These are phyloP conservation scores for Aphanomyces invadans DNA, from an alignment of 352 stramenopile species.

Conservation along the genomic window DNA sequence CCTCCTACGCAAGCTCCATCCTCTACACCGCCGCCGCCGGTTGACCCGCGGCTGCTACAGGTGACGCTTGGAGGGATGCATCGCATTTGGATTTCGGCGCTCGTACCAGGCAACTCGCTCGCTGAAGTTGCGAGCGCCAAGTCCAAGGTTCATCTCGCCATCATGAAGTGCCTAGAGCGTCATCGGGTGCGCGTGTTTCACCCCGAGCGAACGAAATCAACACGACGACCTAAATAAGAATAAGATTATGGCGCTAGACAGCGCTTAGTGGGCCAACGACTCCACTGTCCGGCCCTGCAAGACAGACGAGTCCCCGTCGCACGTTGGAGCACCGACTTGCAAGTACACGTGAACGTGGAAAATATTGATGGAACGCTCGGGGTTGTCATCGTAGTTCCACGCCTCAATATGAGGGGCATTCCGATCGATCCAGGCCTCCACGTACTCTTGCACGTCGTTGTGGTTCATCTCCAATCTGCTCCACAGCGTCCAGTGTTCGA, in stretches of 20 bases:
- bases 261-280: constrained; percentile 45
- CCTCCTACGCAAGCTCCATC: neutral
- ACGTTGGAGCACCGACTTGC: constrained; percentile 37
- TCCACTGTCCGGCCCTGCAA: constrained; percentile 56
- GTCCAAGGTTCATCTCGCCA: constrained; percentile 12
- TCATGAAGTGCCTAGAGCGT: neutral
- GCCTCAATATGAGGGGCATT: constrained; percentile 64
- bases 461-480: constrained; percentile 67
- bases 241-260: neutral
- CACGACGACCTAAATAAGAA: neutral
- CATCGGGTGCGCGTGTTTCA: neutral
- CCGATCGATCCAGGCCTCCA: constrained; percentile 82
- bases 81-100: constrained; percentile 6
- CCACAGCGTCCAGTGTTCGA: constrained; percentile 85
- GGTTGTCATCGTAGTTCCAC: constrained; percentile 87
- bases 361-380: constrained; percentile 82
- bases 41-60: constrained; percentile 4
- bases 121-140: neutral
- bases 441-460: constrained; percentile 80
- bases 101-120: constrained; percentile 3
- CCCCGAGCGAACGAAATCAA: neutral
- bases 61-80: constrained; percentile 14
- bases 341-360: constrained; percentile 88
- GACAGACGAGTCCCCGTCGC: constrained; percentile 39
- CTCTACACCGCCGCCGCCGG: neutral